Percentiles rank a stretch among this genome's conserved stretches.
These are phyloP conservation scores for Epichloe brachyelytri DNA, from an alignment of 2,329 filamentous ascomycete species.

Conservation along the genomic window DNA sequence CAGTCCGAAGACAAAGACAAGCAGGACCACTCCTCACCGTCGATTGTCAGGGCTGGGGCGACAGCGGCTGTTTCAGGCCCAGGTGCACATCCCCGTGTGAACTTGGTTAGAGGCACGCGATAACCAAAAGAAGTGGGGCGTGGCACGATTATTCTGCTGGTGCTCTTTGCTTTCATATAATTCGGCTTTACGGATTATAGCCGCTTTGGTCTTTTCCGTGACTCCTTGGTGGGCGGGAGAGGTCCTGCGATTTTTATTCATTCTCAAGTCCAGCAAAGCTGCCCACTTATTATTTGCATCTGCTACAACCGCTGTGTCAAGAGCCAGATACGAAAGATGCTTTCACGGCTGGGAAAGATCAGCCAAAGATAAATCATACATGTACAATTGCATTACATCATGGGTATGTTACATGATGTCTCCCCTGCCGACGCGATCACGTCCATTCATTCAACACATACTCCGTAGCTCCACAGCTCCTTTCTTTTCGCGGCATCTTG, in stretches of 20 bases:
- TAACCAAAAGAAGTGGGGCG: no score
- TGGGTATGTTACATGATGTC: no score
- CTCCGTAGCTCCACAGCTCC: no score
- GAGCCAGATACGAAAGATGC: neutral
- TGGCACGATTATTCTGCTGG: no score
- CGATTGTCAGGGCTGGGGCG: neutral
- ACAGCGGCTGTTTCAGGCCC: constrained; percentile 10
- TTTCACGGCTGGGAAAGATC: neutral
- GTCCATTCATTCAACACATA: no score
- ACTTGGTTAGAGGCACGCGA: no score
- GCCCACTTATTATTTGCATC: neutral
- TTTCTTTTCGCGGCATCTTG: no score
- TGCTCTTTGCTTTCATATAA: no score
- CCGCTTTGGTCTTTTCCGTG: neutral
- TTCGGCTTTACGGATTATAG: neutral
- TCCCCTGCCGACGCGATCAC: no score
- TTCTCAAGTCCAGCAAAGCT: neutral
- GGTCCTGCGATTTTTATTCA: neutral
- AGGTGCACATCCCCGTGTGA: neutral
- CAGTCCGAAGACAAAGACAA: no score
- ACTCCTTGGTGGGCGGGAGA: neutral
- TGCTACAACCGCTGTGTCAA: neutral
- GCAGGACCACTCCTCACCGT: neutral
- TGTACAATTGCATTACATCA: no score
- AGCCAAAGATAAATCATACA: no score